Conservation (phyloP, 2,329 filamentous ascomycete species). For the Fusarium tuaranense region DNA sequence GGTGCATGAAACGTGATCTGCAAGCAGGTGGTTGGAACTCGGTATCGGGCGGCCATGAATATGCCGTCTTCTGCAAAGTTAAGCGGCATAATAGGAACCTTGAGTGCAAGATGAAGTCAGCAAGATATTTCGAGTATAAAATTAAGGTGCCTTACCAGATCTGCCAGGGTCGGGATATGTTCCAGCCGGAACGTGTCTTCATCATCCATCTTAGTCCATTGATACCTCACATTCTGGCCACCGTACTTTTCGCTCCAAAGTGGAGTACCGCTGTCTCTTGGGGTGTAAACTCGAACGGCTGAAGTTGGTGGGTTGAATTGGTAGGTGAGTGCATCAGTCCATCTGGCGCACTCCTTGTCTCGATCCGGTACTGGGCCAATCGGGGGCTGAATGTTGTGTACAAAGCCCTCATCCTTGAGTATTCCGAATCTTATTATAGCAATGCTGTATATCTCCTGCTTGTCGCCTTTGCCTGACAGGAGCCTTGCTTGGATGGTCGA, state of each 20-base stretch:
- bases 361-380: background rate
- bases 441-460: background rate
- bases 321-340: background rate
- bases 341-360: background rate
- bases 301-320: background rate
- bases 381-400: background rate
- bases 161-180: background rate
- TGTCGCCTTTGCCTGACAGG: background rate
- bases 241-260: conserved; percentile 3
- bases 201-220: background rate
- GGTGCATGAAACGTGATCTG: conserved; percentile 3
- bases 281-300: background rate
- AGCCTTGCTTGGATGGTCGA: background rate
- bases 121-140: no score
- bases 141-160: background rate
- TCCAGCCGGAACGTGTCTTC: background rate
- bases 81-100: background rate
- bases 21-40: background rate
- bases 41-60: background rate
- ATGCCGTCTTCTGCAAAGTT: background rate
- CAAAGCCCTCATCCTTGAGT: background rate
- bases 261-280: background rate
- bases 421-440: background rate
- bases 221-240: background rate
- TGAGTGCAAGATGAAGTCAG: background rate